These are phyloP conservation scores for Nemania bipapillata DNA, from an alignment of 2,329 filamentous ascomycete species.

Conservation along the genomic window DNA sequence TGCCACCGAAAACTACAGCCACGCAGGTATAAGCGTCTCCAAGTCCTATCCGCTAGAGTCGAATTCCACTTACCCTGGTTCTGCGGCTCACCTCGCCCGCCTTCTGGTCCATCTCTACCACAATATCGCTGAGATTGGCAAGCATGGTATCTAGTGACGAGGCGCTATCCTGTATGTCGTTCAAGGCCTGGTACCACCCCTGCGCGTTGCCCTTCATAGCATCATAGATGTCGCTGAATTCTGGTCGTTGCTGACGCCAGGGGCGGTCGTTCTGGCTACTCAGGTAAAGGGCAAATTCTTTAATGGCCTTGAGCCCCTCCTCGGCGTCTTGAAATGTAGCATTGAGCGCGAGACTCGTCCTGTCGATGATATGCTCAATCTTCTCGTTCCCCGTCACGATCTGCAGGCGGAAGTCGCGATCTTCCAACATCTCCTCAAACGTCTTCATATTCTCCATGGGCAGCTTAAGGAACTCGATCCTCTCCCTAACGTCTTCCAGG, in stretches of 20 bases:
- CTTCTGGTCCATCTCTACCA: slow-evolving; percentile 85
- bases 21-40: slow-evolving; percentile 20
- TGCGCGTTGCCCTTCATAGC: slow-evolving; percentile 94
- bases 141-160: slow-evolving; percentile 76
- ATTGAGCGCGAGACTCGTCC: slow-evolving; percentile 79
- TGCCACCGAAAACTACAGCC: slow-evolving; percentile 46
- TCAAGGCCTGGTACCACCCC: slow-evolving; percentile 85
- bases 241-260: slow-evolving; percentile 70
- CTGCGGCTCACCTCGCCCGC: slow-evolving; percentile 84
- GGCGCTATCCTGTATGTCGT: slow-evolving; percentile 77
- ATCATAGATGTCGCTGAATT: slow-evolving; percentile 77
- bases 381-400: slow-evolving; percentile 88
- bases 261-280: slow-evolving; percentile 70
- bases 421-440: slow-evolving; percentile 88
- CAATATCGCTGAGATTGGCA: slow-evolving; percentile 77
- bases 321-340: slow-evolving; percentile 82
- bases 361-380: slow-evolving; percentile 87
- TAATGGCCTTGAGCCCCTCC: slow-evolving; percentile 79
- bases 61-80: slow-evolving; percentile 69
- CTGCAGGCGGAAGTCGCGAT: slow-evolving; percentile 81
- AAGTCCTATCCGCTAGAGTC: background rate
- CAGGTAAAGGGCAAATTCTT: slow-evolving; percentile 81
- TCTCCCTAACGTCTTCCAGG: slow-evolving; percentile 79
- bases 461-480: slow-evolving; percentile 81
- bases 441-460: slow-evolving; percentile 84